Conservation (phyloP, 495 filamentous ascomycete species). For the Penicillium longicatenatum region DNA sequence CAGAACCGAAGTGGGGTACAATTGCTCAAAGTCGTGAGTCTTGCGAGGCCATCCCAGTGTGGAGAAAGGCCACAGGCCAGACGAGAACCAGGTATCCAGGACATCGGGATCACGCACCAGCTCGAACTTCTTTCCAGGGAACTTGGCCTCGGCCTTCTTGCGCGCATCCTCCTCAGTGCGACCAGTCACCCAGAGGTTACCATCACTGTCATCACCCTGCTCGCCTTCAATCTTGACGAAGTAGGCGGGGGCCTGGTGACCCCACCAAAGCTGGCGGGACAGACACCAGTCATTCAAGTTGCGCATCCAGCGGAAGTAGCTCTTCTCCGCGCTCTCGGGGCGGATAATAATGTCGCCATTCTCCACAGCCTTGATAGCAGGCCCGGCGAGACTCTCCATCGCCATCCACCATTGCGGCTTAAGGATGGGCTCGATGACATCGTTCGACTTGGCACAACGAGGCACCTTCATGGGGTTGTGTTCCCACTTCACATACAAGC, state of each 20-base stretch:
- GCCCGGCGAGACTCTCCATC: constrained; percentile 60
- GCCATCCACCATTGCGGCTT: constrained; percentile 82
- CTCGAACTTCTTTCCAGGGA: constrained; percentile 67
- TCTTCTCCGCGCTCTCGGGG: constrained; percentile 70
- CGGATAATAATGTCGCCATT: constrained; percentile 69
- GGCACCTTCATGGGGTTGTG: constrained; percentile 81
- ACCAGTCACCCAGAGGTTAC: constrained; percentile 68
- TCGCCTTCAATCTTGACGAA: constrained; percentile 70
- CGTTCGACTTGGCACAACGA: constrained; percentile 70
- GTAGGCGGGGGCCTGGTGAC: constrained; percentile 77
- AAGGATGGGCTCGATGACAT: constrained; percentile 77
- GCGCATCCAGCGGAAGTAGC: constrained; percentile 71
- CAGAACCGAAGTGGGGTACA: constrained; percentile 73
- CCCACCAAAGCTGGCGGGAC: constrained; percentile 84
- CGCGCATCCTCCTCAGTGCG: constrained; percentile 64
- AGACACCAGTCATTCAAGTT: constrained; percentile 83
- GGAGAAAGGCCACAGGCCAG: constrained; percentile 79
- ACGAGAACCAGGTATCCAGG: constrained; percentile 83
- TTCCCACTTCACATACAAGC: constrained; percentile 76
- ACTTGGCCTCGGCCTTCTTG: constrained; percentile 66
- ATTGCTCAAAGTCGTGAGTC: constrained; percentile 63
- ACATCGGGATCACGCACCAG: constrained; percentile 71
- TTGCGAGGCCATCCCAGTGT: constrained; percentile 80
- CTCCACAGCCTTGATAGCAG: constrained; percentile 67
- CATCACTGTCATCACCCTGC: constrained; percentile 50